These are phyloP conservation scores for Vinca major DNA, from an alignment of 305 asterid genomes.

Conservation along the genomic window DNA sequence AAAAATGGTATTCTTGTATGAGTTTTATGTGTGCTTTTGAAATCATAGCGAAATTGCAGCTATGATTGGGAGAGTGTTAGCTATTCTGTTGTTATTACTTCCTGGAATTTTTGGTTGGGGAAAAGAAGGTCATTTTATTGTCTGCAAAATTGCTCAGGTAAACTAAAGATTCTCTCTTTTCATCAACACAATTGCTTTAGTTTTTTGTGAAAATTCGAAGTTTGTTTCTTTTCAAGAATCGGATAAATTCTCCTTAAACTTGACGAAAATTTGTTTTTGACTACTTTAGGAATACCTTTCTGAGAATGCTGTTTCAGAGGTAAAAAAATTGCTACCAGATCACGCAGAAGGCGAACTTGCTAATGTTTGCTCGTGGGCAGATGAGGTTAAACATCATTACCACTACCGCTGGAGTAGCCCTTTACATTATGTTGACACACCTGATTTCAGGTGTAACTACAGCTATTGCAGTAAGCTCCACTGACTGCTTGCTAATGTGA, in stretches of 20 bases:
- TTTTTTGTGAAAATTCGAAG: too few species aligned
- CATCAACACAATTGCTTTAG: neutral
- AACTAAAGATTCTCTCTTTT: neutral
- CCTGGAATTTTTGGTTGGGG: conserved; percentile 63
- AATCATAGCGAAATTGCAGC: conserved; percentile 11
- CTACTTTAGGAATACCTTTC: conserved; percentile 55
- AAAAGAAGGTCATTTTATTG: conserved; percentile 62
- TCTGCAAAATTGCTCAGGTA: conserved; percentile 90
- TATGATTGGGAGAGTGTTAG: conserved; percentile 35
- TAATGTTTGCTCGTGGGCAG: conserved; percentile 79
- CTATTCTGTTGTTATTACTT: conserved; percentile 27
- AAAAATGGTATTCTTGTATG: too few species aligned
- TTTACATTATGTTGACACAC: conserved; percentile 79
- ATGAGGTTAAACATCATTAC: conserved; percentile 34
- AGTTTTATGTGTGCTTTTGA: neutral
- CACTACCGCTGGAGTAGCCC: conserved; percentile 76
- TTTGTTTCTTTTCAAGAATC: too few species aligned
- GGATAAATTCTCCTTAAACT: too few species aligned
- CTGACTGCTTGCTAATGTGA: neutral
- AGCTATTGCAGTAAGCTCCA: conserved; percentile 66
- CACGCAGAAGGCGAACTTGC: conserved; percentile 89
- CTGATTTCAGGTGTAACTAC: conserved; percentile 88
- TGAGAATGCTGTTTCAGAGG: conserved; percentile 53
- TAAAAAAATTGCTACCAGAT: conserved; percentile 71
- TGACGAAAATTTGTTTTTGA: conserved; percentile 13